Percentiles rank a stretch among this genome's conserved stretches.
Evolutionary conservation across 2,329 filamentous ascomycete genomes (phyloP).

Genomic region (Alternaria atra): DNA sequence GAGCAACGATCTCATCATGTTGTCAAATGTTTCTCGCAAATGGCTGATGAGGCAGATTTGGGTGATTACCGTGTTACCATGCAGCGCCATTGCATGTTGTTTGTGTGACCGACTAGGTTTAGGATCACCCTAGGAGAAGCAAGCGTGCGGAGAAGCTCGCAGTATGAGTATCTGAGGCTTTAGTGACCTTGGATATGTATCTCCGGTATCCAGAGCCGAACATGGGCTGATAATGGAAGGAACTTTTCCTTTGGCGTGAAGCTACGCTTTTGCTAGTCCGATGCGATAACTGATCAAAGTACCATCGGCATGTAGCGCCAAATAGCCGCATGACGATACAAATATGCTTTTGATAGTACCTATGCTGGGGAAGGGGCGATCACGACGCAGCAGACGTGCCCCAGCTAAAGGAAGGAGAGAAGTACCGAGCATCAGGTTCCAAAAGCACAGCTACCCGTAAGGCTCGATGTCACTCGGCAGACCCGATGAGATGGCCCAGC

Average conservation of each 20-base stretch:
- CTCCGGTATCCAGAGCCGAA: background rate
- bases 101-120: conserved; percentile 14
- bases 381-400: conserved; percentile 7
- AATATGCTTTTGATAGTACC: conserved; percentile 6
- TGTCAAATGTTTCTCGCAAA: conserved; percentile 32
- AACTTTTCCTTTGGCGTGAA: conserved; percentile 9
- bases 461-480: conserved; percentile 15
- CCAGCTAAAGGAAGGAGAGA: conserved; percentile 11
- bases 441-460: conserved; percentile 20
- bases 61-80: conserved; percentile 20
- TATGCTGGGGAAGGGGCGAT: conserved; percentile 3
- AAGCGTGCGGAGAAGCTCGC: conserved; percentile 30
- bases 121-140: conserved; percentile 12
- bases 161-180: background rate
- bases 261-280: background rate
- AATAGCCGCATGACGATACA: conserved; percentile 12
- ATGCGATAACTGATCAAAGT: background rate
- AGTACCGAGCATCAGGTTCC: conserved; percentile 17
- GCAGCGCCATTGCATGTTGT: conserved; percentile 20
- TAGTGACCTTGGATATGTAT: background rate
- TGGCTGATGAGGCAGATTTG: conserved; percentile 18
- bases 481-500: conserved; percentile 20
- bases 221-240: background rate
- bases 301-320: background rate
- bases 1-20: conserved; percentile 23